phyloP scores from a whole-genome alignment of 768 basidiomycete species.

The Naematelia aurantialba region DNA sequence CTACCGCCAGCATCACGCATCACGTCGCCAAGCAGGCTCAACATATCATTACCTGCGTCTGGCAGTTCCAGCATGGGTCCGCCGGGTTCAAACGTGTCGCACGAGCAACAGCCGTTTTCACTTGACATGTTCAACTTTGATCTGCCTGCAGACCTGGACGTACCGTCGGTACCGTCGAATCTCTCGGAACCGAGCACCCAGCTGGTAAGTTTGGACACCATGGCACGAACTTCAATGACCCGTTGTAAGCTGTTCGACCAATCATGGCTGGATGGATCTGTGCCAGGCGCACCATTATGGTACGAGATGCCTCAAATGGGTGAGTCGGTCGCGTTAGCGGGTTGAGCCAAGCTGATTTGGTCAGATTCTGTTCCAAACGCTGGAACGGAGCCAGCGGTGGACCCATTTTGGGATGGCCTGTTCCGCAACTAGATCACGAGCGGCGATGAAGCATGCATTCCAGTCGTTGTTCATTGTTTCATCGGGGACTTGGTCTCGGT shows the following conservation, averaged over 20 bases:
- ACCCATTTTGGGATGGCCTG: neutral
- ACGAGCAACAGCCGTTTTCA: neutral
- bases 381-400: neutral
- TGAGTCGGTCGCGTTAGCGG: neutral
- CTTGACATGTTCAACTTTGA: neutral
- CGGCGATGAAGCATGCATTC: no score
- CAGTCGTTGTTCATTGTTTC: no score
- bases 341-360: neutral
- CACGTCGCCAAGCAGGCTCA: constrained; percentile 15
- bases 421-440: no score
- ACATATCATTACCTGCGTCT: neutral
- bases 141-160: neutral
- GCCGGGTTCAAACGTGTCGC: neutral
- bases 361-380: neutral
- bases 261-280: neutral
- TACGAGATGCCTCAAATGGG: neutral
- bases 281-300: neutral
- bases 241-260: neutral
- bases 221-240: neutral
- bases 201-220: neutral
- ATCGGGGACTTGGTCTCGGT: no score
- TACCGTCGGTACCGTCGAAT: neutral
- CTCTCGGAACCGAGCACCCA: neutral
- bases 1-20: constrained; percentile 31
- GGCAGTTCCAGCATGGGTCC: neutral